Evolutionary conservation across 345 rosid species (phyloP), one percentile per base, ranked within the genome.

Genomic region (Acer negundo): DNA sequence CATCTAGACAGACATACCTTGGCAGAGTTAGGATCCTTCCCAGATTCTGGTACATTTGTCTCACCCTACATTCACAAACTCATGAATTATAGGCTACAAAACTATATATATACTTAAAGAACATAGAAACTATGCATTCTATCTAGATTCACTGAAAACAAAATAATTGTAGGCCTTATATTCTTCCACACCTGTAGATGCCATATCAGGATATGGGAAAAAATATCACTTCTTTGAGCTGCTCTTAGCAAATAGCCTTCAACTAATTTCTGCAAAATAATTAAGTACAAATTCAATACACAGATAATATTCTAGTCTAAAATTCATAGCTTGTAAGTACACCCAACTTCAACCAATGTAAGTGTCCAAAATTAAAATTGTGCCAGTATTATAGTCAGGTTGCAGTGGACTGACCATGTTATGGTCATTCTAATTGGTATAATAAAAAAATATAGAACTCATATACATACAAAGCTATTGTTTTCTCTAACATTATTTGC

Each of bases 191-290:
- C 99, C 96, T 94, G 97, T 73, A 97, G 82, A 89, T 91, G 95
- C 99, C 99, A 97, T 82, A 97, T 94, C 80, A 97, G 85, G 85
- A 94, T 97, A 82, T 97, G 99, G 72, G 98, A 94, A 81, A 97
- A 97, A 85, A 97, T 84, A 80, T 97, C 97, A 81, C 98, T 97
- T 85, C 95, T 87, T 79, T 97, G 97, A 80, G 99, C 83, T 70
- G 99, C 99, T 89, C 98, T 89, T 44, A 97, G 94, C 88, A 97
- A 85, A 83, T 97, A 97, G 62, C 99, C 98, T 88, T 97, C 97
- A 46, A 97, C 99, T 67, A 96, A 81, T 80, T 79, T 85, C 99
- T 97, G 97, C 85, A 84, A 79, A 81, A 49, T 23, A 61, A 79
- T 66, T 17, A 61, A 51, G 67, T 8, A 51, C 62, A 75, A 69